Base-by-base conservation (phyloP, 768 basidiomycete genomes). In the Phylloporus sp. region DNA sequence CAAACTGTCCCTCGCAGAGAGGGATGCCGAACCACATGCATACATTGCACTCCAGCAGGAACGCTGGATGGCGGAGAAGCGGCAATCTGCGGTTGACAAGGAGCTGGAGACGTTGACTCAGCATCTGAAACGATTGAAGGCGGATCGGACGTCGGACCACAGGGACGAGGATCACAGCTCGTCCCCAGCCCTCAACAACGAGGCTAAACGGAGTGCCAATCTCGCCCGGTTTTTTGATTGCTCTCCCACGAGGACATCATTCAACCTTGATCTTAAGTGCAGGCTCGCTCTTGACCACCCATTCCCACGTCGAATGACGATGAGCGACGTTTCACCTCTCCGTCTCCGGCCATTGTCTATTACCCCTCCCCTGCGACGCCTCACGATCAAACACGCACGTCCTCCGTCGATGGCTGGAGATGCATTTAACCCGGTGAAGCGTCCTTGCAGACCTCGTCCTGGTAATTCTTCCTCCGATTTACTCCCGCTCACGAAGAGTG, bases 11-110 rank as follows among this genome's bases (percentile, higher is more conserved):
- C 68, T 80, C 16, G 57, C 65, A 1, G 70, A 75, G 45, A 68
- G 74, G 45, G 70, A 69, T 40, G 54, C 67, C 6, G 74, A 78
- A 8, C 75, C 75, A 1, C 59, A 53, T 6, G 56, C 56, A 16
- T 76, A 72, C 51, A 63, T 66, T 50, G 53, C 71, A 9, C 63
- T 78, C 35, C 73, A 79, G 52, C 72, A 70, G 1, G 72, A 79
- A 44, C 73, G 77, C 27, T 81, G 79, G 80, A 68, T 74, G 65
- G 75, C 77, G 53, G 80, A 82, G 56, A 72, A 72, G 54, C 68
- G 73, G 50, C 71, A 72, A 48, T 47, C 55, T 27, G 70, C 64
- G 20, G 69, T 71, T 18, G 66, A 71, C 49, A 58, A 71, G 44
- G 69, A 80, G 49, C 63, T 70, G 26, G 67, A 72, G 55, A 53